Evolutionary conservation across 768 basidiomycete species (phyloP).

Genomic region (Pleurotus tuoliensis): DNA sequence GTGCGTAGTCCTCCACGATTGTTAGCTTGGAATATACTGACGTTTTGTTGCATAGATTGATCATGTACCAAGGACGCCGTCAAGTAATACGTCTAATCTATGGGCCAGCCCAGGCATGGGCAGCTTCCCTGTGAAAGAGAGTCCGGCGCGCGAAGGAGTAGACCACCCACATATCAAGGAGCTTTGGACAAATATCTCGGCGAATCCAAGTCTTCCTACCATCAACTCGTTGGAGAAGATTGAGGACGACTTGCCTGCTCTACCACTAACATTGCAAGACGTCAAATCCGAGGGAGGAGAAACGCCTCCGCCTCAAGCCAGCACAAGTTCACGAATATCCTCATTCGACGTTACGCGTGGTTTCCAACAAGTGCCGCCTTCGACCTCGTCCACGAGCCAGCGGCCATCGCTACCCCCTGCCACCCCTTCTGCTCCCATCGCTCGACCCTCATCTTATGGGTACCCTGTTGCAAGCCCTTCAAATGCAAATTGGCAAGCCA

Average conservation of each 20-base stretch:
- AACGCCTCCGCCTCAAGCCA: conserved; percentile 63
- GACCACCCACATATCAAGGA: conserved; percentile 85
- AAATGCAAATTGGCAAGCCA: conserved; percentile 39
- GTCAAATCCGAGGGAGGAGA: conserved; percentile 85
- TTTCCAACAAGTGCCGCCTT: conserved; percentile 79
- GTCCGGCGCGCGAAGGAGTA: conserved; percentile 54
- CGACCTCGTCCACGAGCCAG: conserved; percentile 41
- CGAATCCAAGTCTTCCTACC: conserved; percentile 60
- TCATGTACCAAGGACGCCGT: conserved; percentile 43
- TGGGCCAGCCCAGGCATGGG: conserved; percentile 53
- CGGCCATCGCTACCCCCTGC: conserved; percentile 52
- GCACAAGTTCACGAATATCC: conserved; percentile 68
- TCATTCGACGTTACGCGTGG: conserved; percentile 80
- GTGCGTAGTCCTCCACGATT: too few relatives aligned
- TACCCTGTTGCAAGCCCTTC: conserved; percentile 42
- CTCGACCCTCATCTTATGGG: conserved; percentile 36
- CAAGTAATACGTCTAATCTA: conserved; percentile 26
- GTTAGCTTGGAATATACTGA: conserved; percentile 7
- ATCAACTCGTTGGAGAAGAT: conserved; percentile 84
- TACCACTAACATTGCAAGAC: conserved; percentile 80
- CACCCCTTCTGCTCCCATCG: conserved; percentile 37
- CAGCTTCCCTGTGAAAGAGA: conserved; percentile 60
- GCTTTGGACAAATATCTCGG: conserved; percentile 78
- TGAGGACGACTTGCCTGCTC: conserved; percentile 72
- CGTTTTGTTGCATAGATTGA: conserved; percentile 29